Percentiles rank a stretch among this genome's conserved stretches.
Conservation (phyloP, 371 early-diverging fungal genomes). For the Nosema bombycis region DNA sequence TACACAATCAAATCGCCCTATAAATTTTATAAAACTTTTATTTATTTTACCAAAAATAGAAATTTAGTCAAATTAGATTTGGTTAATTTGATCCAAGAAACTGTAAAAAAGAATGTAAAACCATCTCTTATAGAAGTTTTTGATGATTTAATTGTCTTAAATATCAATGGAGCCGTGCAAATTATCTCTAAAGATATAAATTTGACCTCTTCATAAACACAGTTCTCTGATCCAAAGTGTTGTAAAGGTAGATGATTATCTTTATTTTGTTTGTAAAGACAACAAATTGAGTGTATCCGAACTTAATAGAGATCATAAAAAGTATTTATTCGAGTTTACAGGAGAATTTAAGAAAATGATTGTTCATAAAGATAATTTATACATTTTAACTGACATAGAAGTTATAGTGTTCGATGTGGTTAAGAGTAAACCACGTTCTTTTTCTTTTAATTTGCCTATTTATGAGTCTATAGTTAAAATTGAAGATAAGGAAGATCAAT, state of each 20-base stretch:
- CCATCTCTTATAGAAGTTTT: not conserved
- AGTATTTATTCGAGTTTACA: constrained; percentile 1
- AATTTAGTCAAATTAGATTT: not conserved
- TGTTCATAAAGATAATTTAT: not conserved
- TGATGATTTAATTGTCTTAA: not conserved
- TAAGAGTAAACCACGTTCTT: not conserved
- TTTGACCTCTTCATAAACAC: not conserved
- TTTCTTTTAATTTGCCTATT: not conserved
- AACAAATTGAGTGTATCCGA: constrained; percentile 6
- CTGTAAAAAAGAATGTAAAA: not conserved
- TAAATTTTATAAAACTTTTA: not conserved
- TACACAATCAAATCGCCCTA: not conserved
- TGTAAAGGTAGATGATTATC: not conserved
- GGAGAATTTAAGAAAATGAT: not conserved
- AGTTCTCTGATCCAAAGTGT: not conserved
- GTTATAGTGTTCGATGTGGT: constrained; percentile 9
- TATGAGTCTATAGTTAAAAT: no score
- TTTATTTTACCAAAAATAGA: not conserved
- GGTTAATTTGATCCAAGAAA: not conserved
- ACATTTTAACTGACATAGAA: constrained; percentile 15
- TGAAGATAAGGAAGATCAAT: no score
- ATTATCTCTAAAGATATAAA: not conserved
- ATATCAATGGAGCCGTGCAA: not conserved
- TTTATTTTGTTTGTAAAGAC: not conserved
- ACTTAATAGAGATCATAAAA: constrained; percentile 1